Evolutionary conservation across 2,329 filamentous ascomycete genomes (phyloP), one percentile per base, ranked within the genome.

Genomic region (Hirsutella thompsonii): DNA sequence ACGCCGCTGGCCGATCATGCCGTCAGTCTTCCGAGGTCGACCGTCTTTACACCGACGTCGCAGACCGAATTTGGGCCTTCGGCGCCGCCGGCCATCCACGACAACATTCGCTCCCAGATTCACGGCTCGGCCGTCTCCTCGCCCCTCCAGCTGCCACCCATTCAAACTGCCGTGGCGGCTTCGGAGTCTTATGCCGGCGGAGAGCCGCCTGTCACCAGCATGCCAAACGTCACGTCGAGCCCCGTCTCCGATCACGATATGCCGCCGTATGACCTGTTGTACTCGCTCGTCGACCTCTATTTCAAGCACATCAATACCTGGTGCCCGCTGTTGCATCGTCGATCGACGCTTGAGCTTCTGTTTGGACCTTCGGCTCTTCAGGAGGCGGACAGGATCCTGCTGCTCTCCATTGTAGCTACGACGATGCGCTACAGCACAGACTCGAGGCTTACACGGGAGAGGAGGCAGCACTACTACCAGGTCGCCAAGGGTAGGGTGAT

Each of bases 261-360:
- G 21, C 83, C 83, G 1, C 82, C 82, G 1, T 85, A 86, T 50
- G 81, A 86, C 53, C 62, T 87, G 5, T 62, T 87, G 1, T 87
- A 86, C 51, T 72, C 78, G 2, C 61, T 88, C 10, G 81, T 82
- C 6, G 82, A 87, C 50, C 67, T 87, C 1, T 88, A 85, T 55
- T 88, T 88, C 53, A 83, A 85, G 46, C 79, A 87, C 52, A 76
- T 87, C 55, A 86, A 87, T 52, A 82, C 81, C 0, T 88, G 83
- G 81, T 94, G 87, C 55, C 88, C 89, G 0, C 92, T 94, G 20
- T 67, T 94, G n/a, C 86, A 94, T 59, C 77, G 86, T 19, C 79
- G 84, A 53, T 79, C 82, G 4, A 94, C 87, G 0, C 61, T 94
- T 8, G 84, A 94, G 50, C 78, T 79, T 0, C 69, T 94, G 0